Conservation (phyloP, 179 eudicot species). For the Dionaea muscipula region DNA sequence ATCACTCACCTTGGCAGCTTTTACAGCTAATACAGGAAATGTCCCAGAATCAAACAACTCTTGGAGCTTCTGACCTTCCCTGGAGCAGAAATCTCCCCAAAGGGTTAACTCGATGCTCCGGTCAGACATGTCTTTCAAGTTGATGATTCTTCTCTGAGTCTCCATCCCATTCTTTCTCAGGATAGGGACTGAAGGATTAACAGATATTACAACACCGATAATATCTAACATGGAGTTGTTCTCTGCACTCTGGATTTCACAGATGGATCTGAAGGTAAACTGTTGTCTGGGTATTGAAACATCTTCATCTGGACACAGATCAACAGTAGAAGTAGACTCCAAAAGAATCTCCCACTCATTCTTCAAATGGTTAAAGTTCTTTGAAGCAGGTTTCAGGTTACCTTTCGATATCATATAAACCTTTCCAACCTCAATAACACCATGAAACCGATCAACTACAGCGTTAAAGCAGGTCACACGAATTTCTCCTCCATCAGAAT, state of each 20-base stretch:
- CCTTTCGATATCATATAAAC: slow-evolving; percentile 87
- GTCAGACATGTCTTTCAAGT: slow-evolving; percentile 71
- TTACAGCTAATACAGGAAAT: slow-evolving; percentile 76
- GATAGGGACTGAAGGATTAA: slow-evolving; percentile 80
- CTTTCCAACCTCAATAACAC: slow-evolving; percentile 54
- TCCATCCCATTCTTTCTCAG: slow-evolving; percentile 96
- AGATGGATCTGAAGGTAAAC: slow-evolving; percentile 65
- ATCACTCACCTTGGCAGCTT: slow-evolving; percentile 86
- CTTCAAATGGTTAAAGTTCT: slow-evolving; percentile 79
- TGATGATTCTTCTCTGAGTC: slow-evolving; percentile 70
- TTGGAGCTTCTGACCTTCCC: slow-evolving; percentile 81
- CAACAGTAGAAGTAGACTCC: slow-evolving; percentile 73
- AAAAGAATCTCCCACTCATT: slow-evolving; percentile 95
- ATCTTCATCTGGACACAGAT: slow-evolving; percentile 87
- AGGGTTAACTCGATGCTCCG: slow-evolving; percentile 73
- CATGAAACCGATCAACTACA: slow-evolving; percentile 77
- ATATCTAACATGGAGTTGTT: slow-evolving; percentile 72
- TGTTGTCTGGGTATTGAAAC: slow-evolving; percentile 78
- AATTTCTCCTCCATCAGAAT: slow-evolving; percentile 89
- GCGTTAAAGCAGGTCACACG: slow-evolving; percentile 89
- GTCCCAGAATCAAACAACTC: slow-evolving; percentile 55
- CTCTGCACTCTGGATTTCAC: slow-evolving; percentile 66
- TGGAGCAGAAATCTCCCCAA: slow-evolving; percentile 94
- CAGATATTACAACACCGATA: slow-evolving; percentile 58
- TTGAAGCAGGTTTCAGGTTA: slow-evolving; percentile 67